Evolutionary conservation across 495 filamentous ascomycete genomes (phyloP).

Genomic region (Hypoxylon perforatum): DNA sequence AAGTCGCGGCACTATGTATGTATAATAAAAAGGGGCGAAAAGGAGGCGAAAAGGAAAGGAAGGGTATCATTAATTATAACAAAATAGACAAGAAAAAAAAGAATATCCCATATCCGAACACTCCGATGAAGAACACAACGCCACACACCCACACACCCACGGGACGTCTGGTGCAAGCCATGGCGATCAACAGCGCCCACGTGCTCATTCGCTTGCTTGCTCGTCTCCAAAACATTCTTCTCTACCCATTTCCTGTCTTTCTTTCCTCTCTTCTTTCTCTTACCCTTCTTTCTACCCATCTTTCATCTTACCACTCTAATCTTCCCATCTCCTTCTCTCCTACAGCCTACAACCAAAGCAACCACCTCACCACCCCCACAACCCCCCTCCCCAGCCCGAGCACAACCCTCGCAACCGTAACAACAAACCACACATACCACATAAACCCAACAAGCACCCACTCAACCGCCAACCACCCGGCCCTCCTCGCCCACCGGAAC

Average conservation of each 20-base stretch:
- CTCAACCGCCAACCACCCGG: conserved; percentile 78
- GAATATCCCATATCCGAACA: conserved; percentile 16
- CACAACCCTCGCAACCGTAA: conserved; percentile 73
- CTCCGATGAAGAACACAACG: no score
- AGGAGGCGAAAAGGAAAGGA: background rate
- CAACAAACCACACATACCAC: conserved; percentile 87
- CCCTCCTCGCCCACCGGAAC: conserved; percentile 75
- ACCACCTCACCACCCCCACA: conserved; percentile 72
- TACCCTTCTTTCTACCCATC: no score
- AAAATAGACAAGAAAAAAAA: conserved; percentile 5
- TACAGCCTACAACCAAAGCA: conserved; percentile 87
- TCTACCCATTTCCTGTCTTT: no score
- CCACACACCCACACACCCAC: no score
- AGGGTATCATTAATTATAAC: conserved; percentile 33
- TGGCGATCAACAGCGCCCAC: no score
- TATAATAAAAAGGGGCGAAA: background rate
- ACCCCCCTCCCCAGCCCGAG: conserved; percentile 69
- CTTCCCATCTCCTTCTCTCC: conserved; percentile 16
- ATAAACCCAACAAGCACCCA: conserved; percentile 82
- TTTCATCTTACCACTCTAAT: no score
- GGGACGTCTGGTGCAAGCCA: no score
- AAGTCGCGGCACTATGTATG: no score
- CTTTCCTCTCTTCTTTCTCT: no score
- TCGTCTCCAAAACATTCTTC: no score
- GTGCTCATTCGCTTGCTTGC: no score